A percentile compares a stretch with the other conserved stretches of the same genome.
Evolutionary conservation across 129 eudicot genomes (phyloP).

Genomic region (Flaveria ramosissima): DNA sequence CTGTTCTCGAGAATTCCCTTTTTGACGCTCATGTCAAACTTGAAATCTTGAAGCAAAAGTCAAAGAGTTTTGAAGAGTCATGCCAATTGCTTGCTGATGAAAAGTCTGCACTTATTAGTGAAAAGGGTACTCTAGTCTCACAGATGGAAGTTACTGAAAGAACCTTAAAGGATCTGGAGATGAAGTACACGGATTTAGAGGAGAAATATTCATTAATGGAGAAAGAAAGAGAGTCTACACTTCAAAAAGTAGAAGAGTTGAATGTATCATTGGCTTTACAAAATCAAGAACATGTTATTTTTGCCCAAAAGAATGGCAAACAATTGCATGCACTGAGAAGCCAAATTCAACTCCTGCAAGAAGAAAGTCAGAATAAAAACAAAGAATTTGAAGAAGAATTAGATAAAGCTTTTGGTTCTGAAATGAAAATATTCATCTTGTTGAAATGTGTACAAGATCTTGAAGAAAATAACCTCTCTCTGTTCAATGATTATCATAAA

Average conservation of each 20-base stretch:
- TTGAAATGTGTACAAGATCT: constrained; percentile 56
- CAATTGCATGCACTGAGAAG: constrained; percentile 44
- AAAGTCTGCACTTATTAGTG: constrained; percentile 61
- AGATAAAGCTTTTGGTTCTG: constrained; percentile 54
- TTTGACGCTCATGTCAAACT: constrained; percentile 71
- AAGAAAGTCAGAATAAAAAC: constrained; percentile 45
- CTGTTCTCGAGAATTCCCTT: constrained; percentile 67
- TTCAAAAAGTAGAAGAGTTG: constrained; percentile 55
- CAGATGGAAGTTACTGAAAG: constrained; percentile 54
- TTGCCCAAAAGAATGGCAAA: constrained; percentile 38
- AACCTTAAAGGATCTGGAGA: constrained; percentile 55
- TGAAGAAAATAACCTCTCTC: constrained; percentile 45
- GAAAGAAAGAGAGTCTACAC: constrained; percentile 61
- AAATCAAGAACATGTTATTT: constrained; percentile 56
- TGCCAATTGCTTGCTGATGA: constrained; percentile 62
- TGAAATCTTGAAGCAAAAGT: constrained; percentile 63
- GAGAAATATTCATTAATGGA: constrained; percentile 53
- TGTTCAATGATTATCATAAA: constrained; percentile 49
- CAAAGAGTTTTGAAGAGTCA: constrained; percentile 70
- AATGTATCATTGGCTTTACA: constrained; percentile 56
- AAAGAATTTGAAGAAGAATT: constrained; percentile 54
- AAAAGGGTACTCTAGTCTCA: constrained; percentile 53
- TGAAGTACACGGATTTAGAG: constrained; percentile 54
- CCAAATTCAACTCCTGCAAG: constrained; percentile 51
- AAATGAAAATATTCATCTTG: constrained; percentile 65